A percentile compares a stretch with the other conserved stretches of the same genome.
Evolutionary conservation across 768 basidiomycete genomes (phyloP).

Genomic region (Macrocybe gigantea): DNA sequence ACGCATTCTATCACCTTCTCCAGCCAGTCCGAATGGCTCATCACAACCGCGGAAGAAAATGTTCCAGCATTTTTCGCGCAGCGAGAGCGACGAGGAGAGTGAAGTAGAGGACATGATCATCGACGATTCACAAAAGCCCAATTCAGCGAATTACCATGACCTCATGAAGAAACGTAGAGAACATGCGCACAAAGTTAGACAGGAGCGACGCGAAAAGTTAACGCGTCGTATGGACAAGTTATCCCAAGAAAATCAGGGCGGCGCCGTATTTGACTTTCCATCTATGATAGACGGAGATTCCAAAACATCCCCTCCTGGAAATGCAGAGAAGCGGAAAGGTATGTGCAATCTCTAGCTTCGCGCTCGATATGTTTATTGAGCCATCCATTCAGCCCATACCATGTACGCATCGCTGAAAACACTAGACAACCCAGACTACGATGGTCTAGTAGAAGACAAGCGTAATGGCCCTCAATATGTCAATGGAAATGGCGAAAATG

Average conservation of each 20-base stretch:
- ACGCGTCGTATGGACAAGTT: constrained; percentile 19
- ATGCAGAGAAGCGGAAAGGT: constrained; percentile 45
- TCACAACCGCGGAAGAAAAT: constrained; percentile 3
- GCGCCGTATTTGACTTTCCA: constrained; percentile 14
- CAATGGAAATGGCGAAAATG: constrained; percentile 17
- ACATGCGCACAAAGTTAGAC: constrained; percentile 25
- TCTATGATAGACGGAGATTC: constrained; percentile 8
- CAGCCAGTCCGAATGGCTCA: constrained; percentile 2
- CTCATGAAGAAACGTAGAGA: constrained; percentile 22
- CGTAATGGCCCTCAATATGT: constrained; percentile 26
- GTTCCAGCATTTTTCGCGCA: constrained; percentile 2
- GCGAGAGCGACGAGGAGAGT: constrained; percentile 28
- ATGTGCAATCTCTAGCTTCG: background rate
- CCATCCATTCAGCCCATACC: constrained; percentile 20
- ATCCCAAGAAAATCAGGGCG: constrained; percentile 9
- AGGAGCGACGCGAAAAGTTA: constrained; percentile 24
- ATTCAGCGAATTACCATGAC: constrained; percentile 14
- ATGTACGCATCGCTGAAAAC: constrained; percentile 29
- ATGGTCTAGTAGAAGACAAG: constrained; percentile 24
- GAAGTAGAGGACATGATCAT: constrained; percentile 50
- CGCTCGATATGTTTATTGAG: background rate
- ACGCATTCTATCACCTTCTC: constrained; percentile 7
- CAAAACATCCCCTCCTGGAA: constrained; percentile 20
- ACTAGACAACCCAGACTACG: constrained; percentile 25
- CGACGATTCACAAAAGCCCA: constrained; percentile 22